These are phyloP conservation scores for Picochlorum sp. DNA, from an alignment of 139 green algal species.

Conservation along the genomic window DNA sequence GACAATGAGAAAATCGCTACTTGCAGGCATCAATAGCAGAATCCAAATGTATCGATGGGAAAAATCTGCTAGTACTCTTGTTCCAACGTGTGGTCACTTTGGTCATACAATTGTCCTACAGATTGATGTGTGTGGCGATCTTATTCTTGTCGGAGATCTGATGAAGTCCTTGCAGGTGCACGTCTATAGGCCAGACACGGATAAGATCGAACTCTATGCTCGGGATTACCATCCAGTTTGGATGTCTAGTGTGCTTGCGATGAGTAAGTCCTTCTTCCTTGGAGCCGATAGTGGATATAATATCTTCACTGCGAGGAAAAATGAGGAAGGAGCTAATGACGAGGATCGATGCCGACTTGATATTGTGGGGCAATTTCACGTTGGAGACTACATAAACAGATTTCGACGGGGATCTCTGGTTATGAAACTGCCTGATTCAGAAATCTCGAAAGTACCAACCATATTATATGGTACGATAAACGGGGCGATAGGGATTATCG, in stretches of 20 bases:
- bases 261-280: constrained; percentile 87
- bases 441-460: constrained; percentile 58
- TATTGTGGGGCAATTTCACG: constrained; percentile 76
- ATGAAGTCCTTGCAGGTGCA: constrained; percentile 93
- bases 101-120: constrained; percentile 80
- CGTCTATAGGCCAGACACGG: constrained; percentile 61
- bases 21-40: constrained; percentile 84
- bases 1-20: constrained; percentile 67
- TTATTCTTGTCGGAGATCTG: constrained; percentile 83
- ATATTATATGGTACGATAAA: constrained; percentile 83
- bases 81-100: constrained; percentile 59
- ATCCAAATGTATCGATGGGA: constrained; percentile 69
- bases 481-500: constrained; percentile 85
- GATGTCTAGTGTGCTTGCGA: constrained; percentile 71
- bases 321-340: constrained; percentile 68
- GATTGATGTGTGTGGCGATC: constrained; percentile 65
- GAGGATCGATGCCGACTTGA: constrained; percentile 60
- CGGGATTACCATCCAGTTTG: constrained; percentile 81
- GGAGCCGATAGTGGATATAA: constrained; percentile 79
- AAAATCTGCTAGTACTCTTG: constrained; percentile 53
- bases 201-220: constrained; percentile 48
- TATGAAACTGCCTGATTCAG: constrained; percentile 85
- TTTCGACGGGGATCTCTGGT: constrained; percentile 84
- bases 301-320: constrained; percentile 72
- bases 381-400: constrained; percentile 89